Evolutionary conservation across 2,329 filamentous ascomycete species (phyloP), one percentile per base, ranked within the genome.

Genomic region (Aspergillus fischeri): DNA sequence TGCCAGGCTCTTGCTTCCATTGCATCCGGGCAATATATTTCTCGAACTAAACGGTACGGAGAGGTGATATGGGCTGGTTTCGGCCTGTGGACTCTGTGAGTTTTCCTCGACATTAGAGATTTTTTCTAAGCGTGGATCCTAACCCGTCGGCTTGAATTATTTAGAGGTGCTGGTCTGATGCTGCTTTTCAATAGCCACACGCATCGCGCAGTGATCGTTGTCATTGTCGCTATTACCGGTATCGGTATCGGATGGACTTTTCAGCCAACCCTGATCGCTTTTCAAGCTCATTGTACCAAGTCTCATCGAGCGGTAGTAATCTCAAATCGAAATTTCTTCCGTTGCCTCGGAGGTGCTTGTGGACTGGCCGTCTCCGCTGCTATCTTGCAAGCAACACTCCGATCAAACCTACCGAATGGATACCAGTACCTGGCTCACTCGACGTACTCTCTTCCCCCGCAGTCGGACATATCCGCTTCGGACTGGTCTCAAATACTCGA

Each of bases 271-370:
- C 73, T 87, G 0, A 78, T 86, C 4, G 85, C 84, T 1, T 68
- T 83, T 14, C 83, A 86, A 65, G 82, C 83, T 0, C 83, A 86
- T 66, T 80, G 78, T 24, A 74, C 77, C 1, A 84, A 83, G 65
- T 71, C 78, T 0, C 80, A 86, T 47, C 78, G 85, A 21, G 85
- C 86, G 0, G 81, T 87, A 1, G 80, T 86, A 21, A 87, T 86
- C 38, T 83, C 82, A 2, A 81, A 82, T 52, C 78, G 85, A 1
- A 88, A 88, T 62, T 87, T 87, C 65, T 77, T 86, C 58, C 80
- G 86, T 7, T 81, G 80, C 49, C 73, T 84, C 3, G 85, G 86
- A 9, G 85, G 84, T 25, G 77, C 84, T 1, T 76, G 80, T 14
- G 84, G 85, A 0, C 77, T 88, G 0, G 83, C 83, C 0, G 72